phyloP scores from a whole-genome alignment of 805 yeast species.

The Suhomyces xylopsoci region DNA sequence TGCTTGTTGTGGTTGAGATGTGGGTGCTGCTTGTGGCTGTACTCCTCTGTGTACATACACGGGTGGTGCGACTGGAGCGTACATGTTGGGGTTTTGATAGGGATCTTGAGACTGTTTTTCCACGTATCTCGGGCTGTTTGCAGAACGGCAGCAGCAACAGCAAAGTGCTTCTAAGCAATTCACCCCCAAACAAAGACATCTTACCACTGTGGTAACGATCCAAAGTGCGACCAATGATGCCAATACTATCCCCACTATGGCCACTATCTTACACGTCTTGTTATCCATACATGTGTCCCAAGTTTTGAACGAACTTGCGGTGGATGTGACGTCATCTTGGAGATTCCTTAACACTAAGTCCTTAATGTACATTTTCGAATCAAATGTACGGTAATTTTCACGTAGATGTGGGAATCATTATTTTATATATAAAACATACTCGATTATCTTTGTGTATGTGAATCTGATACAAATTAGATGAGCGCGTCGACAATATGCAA shows the following conservation, averaged over 20 bases:
- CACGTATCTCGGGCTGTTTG: constrained; percentile 12
- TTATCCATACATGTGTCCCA: constrained; percentile 85
- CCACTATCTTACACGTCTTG: constrained; percentile 69
- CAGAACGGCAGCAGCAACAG: constrained; percentile 46
- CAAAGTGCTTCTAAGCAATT: constrained; percentile 41
- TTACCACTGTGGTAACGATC: constrained; percentile 52
- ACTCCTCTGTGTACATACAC: constrained; percentile 10
- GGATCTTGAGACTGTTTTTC: constrained; percentile 17
- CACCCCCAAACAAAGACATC: constrained; percentile 56
- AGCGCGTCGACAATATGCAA: background rate
- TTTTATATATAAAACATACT: background rate
- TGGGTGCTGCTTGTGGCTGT: background rate
- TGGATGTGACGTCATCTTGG: constrained; percentile 22
- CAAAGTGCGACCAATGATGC: constrained; percentile 55
- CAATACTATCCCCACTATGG: constrained; percentile 66
- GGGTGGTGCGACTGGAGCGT: constrained; percentile 19
- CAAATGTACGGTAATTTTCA: background rate
- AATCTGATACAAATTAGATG: background rate
- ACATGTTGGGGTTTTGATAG: constrained; percentile 34
- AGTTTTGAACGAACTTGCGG: constrained; percentile 52
- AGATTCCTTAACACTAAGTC: constrained; percentile 5
- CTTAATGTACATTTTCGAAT: constrained; percentile 8
- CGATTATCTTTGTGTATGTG: background rate
- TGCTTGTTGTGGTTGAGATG: constrained; percentile 12
- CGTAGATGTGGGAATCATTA: background rate